Percentiles rank a stretch among this genome's conserved stretches.
Evolutionary conservation across 345 rosid genomes (phyloP).

Genomic region (Hibiscus syriacus): DNA sequence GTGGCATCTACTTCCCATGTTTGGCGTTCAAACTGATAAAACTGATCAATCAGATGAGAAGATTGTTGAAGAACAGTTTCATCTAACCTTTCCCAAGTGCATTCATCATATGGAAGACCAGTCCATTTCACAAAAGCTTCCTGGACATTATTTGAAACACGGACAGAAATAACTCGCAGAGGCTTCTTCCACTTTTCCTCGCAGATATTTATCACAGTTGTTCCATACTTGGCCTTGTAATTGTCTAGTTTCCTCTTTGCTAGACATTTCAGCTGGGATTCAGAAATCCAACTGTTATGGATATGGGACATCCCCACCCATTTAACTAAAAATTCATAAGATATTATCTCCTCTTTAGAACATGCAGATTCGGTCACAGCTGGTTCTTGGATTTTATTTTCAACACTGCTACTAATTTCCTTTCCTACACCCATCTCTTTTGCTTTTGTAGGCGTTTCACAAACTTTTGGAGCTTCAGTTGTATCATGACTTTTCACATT

Average conservation of each 20-base stretch:
- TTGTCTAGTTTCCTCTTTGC: constrained; percentile 96
- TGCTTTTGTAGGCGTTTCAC: constrained; percentile 22
- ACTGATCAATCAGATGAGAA: constrained; percentile 53
- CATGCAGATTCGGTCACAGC: constrained; percentile 25
- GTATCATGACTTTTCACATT: constrained; percentile 29
- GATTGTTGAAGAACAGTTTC: constrained; percentile 62
- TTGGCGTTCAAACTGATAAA: constrained; percentile 60
- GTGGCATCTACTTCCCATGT: constrained; percentile 51
- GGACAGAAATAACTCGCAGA: constrained; percentile 77
- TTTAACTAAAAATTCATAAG: constrained; percentile 85
- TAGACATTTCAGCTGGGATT: constrained; percentile 72
- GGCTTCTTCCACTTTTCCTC: constrained; percentile 97
- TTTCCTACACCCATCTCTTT: constrained; percentile 30
- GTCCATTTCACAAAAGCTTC: constrained; percentile 98
- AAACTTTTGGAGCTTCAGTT: constrained; percentile 25
- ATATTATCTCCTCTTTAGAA: constrained; percentile 30
- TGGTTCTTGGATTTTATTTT: constrained; percentile 40
- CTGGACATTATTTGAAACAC: constrained; percentile 41
- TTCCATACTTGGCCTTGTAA: constrained; percentile 93
- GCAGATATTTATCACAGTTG: constrained; percentile 77
- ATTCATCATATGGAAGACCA: constrained; percentile 93
- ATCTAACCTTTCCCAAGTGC: constrained; percentile 95
- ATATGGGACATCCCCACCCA: constrained; percentile 95
- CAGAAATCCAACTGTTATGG: constrained; percentile 93
- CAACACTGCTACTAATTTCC: constrained; percentile 18